Percentiles rank a stretch among this genome's conserved stretches.
These are phyloP conservation scores for Erodium trifolium DNA, from an alignment of 441 rosid genomes.

Conservation along the genomic window DNA sequence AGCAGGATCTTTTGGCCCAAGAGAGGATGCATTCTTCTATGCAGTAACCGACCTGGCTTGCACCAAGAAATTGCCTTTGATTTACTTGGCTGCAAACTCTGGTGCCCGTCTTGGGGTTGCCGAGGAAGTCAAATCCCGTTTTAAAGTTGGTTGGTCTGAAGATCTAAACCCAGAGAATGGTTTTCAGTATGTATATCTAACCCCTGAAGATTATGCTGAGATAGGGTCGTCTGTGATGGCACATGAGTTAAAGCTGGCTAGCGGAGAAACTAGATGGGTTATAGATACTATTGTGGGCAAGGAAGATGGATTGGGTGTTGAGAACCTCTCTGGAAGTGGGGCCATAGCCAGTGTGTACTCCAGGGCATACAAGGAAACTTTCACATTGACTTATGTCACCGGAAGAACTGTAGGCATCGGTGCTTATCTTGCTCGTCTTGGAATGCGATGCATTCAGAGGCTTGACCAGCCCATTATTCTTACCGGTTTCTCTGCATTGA, in stretches of 20 bases:
- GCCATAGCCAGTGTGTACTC: conserved; percentile 99
- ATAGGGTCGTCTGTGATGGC: conserved; percentile 79
- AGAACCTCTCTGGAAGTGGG: conserved; percentile 95
- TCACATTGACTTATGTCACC: conserved; percentile 90
- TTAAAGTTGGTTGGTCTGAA: conserved; percentile 94
- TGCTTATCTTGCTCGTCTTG: conserved; percentile 97
- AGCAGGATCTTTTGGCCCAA: conserved; percentile 98
- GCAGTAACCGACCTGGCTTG: conserved; percentile 97
- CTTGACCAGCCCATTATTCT: conserved; percentile 97
- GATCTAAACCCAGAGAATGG: conserved; percentile 84
- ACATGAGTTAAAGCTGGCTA: conserved; percentile 67
- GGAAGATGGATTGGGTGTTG: conserved; percentile 96
- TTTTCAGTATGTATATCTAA: conserved; percentile 81
- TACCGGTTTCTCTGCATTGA: conserved; percentile 95
- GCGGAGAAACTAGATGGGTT: conserved; percentile 88
- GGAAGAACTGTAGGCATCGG: conserved; percentile 99
- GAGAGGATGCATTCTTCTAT: conserved; percentile 92
- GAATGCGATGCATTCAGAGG: conserved; percentile 99
- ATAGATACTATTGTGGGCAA: conserved; percentile 92
- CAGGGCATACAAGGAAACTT: conserved; percentile 88
- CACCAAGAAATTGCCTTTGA: conserved; percentile 73
- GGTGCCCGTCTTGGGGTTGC: conserved; percentile 99
- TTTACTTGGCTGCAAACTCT: conserved; percentile 97
- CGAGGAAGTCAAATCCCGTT: conserved; percentile 89
- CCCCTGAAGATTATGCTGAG: conserved; percentile 59